Evolutionary conservation across 345 rosid species (phyloP).

Genomic region (Toxicodendron radicans): DNA sequence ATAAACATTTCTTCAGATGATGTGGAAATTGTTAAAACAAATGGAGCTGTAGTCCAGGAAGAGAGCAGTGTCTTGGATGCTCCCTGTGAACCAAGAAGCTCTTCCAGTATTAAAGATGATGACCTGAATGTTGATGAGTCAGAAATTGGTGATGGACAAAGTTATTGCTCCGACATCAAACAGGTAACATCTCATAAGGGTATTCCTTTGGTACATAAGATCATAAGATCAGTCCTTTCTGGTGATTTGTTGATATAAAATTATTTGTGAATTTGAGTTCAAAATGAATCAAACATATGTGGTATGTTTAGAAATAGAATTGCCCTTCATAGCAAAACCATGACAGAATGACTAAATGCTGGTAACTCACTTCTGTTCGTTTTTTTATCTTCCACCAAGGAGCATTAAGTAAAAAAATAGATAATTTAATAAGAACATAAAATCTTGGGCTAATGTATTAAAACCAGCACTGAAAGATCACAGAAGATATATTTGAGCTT

Average conservation of each 20-base stretch:
- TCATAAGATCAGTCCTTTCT: neutral
- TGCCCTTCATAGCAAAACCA: neutral
- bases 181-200: constrained; percentile 37
- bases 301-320: neutral
- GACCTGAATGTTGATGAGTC: constrained; percentile 23
- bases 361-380: neutral
- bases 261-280: neutral
- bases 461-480: constrained; percentile 8
- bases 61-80: constrained; percentile 29
- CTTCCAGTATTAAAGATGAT: constrained; percentile 26
- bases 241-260: neutral
- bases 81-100: constrained; percentile 31
- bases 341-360: constrained; percentile 1
- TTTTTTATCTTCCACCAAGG: neutral
- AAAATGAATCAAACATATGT: neutral
- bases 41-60: constrained; percentile 35
- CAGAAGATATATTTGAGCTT: neutral
- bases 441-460: neutral
- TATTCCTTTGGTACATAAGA: neutral
- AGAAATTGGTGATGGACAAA: constrained; percentile 37
- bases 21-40: constrained; percentile 30
- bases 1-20: constrained; percentile 29
- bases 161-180: constrained; percentile 26
- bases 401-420: constrained; percentile 10
- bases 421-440: constrained; percentile 1